A percentile compares a stretch with the other conserved stretches of the same genome.
Conservation (phyloP, 768 basidiomycete species). For the Leccinum disarticulatum region DNA sequence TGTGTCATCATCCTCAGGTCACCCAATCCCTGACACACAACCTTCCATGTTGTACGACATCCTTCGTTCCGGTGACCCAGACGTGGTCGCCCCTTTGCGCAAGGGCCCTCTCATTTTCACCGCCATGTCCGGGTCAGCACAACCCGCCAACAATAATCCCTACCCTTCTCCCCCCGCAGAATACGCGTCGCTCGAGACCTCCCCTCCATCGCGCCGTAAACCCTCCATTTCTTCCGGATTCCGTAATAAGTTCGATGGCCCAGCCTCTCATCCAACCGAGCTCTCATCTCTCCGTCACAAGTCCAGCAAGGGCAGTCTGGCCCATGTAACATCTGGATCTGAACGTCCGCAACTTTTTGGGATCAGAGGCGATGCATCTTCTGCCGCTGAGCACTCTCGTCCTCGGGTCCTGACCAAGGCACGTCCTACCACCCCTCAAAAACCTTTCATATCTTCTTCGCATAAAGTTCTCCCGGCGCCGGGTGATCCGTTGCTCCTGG, state of each 20-base stretch:
- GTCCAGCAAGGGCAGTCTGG: constrained; percentile 17
- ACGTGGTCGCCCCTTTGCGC: constrained; percentile 24
- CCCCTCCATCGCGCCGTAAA: constrained; percentile 4
- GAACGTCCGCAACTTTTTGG: constrained; percentile 11
- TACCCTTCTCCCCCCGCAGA: constrained; percentile 33
- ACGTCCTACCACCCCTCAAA: constrained; percentile 35
- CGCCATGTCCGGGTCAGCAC: constrained; percentile 43
- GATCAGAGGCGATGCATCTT: constrained; percentile 9
- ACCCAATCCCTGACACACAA: background rate
- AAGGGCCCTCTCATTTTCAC: constrained; percentile 66
- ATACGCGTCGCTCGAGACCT: constrained; percentile 7
- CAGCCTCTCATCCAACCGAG: constrained; percentile 12
- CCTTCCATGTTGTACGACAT: constrained; percentile 23
- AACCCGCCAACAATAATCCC: background rate
- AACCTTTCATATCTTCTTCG: constrained; percentile 11
- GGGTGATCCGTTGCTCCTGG: constrained; percentile 29
- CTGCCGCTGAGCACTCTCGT: constrained; percentile 14
- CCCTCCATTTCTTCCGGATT: constrained; percentile 1
- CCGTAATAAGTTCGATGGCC: constrained; percentile 3
- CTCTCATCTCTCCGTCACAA: constrained; percentile 13
- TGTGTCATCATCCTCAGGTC: background rate
- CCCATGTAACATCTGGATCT: constrained; percentile 1
- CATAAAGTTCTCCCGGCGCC: constrained; percentile 11
- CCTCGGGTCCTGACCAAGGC: constrained; percentile 32
- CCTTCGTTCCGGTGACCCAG: constrained; percentile 19